Evolutionary conservation across 768 basidiomycete genomes (phyloP), one percentile per base, ranked within the genome.

Genomic region (Leccinellum rugosiceps): DNA sequence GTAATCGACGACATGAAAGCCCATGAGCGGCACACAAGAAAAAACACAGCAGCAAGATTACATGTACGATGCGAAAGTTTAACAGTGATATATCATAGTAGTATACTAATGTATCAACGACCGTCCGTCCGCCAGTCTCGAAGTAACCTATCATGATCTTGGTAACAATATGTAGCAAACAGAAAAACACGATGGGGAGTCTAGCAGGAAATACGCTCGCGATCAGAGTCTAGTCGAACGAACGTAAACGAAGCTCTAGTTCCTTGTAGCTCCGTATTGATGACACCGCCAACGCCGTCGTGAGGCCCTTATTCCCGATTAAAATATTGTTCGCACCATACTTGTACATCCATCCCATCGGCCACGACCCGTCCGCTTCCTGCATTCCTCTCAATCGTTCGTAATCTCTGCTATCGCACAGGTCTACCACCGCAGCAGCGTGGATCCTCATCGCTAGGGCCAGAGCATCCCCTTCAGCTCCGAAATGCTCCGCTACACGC

Each of bases 281-380:
- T 3, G 58, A 62, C 1, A 68, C 47, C 0, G 66, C 63, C 30
- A 65, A 31, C 19, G 65, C 66, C 28, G 65, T 68, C 52, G 65
- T 66, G 32, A 66, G 2, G 1, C 66, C 66, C 48, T 46, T 44
- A 25, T 65, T 66, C 43, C 66, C 65, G 3, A 63, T 56, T 41
- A 58, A 35, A 3, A 58, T 28, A 4, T 49, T 54, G 3, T 31
- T 52, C 1, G 45, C 26, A 4, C 46, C 56, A 13, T 55, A 48
- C 51, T 35, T 68, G 63, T 58, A 68, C 0, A 58, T 51, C 66
- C 65, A 68, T 11, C 65, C 66, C 17, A 44, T 41, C 26, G 54
- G 66, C 65, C 65, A 66, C 2, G 66, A 68, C 2, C 66, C 66
- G 17, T 65, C 65, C 1, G 13, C 53, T 11, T 58, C 56, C 14